Evolutionary conservation across 2,329 filamentous ascomycete species (phyloP).

Genomic region (Aspergillus jensenii): DNA sequence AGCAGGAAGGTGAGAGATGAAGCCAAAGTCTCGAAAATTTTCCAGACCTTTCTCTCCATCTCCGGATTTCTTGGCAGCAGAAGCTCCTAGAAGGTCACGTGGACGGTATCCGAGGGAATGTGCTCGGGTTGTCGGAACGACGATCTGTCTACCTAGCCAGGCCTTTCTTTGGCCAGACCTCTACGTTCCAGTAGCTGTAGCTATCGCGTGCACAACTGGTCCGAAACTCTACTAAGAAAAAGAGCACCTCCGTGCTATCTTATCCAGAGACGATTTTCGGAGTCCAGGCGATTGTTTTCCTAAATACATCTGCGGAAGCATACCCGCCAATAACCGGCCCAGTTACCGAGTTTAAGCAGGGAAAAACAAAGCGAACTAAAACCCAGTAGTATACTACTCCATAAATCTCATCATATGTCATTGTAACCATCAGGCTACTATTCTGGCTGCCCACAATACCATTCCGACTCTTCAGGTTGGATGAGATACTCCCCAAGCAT

Average conservation of each 20-base stretch:
- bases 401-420: not conserved
- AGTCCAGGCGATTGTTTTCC: not conserved
- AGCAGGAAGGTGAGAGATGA: slow-evolving; percentile 35
- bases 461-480: not conserved
- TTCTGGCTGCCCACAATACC: not conserved
- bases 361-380: not conserved
- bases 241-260: not conserved
- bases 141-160: not conserved
- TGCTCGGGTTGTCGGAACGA: slow-evolving; percentile 24
- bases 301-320: not conserved
- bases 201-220: not conserved
- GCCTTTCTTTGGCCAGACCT: not conserved
- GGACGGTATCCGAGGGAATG: slow-evolving; percentile 28
- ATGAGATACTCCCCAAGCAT: not conserved
- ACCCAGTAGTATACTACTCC: not conserved
- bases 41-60: slow-evolving; percentile 41
- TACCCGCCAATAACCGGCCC: not conserved
- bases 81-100: slow-evolving; percentile 46
- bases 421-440: not conserved
- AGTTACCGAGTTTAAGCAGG: not conserved
- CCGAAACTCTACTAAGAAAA: not conserved
- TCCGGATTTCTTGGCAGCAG: slow-evolving; percentile 44
- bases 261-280: not conserved
- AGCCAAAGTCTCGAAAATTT: slow-evolving; percentile 44
- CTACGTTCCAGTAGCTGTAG: not conserved